Conservation (phyloP, 2,329 filamentous ascomycete genomes). For the Colletotrichum sp. region DNA sequence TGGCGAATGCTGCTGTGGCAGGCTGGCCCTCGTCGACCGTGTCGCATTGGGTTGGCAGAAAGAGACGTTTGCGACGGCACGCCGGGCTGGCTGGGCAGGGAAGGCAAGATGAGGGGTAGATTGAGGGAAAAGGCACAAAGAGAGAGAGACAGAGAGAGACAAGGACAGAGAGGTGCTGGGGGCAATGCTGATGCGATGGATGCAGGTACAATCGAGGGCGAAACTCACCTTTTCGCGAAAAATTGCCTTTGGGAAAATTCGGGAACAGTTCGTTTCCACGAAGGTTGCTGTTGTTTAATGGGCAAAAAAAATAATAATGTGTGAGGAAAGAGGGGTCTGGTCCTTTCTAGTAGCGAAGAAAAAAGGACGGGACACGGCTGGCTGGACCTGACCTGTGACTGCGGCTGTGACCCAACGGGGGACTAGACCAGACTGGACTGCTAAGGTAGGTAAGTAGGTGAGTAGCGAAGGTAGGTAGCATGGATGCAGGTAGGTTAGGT, state of each 20-base stretch:
- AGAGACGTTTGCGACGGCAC: not conserved
- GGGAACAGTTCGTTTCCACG: constrained; percentile 1
- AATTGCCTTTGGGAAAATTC: not conserved
- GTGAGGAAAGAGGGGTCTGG: constrained; percentile 19
- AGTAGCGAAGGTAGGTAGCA: not conserved
- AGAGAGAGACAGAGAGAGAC: not conserved
- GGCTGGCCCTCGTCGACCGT: not conserved
- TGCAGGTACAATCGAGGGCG: not conserved
- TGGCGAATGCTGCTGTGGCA: not conserved
- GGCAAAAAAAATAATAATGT: constrained; percentile 13
- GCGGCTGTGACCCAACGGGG: not conserved
- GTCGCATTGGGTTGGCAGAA: not conserved
- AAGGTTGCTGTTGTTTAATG: constrained; percentile 10
- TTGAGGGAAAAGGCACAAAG: not conserved
- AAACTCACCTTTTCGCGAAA: constrained; percentile 21
- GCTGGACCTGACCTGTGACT: not conserved
- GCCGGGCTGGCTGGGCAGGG: not conserved
- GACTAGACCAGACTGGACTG: not conserved
- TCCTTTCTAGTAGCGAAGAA: constrained; percentile 2
- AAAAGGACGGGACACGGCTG: not conserved
- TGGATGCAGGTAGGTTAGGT: not conserved
- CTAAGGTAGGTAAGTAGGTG: not conserved
- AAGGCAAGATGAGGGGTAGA: not conserved
- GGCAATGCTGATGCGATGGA: not conserved
- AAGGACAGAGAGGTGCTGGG: not conserved